Percentiles rank a stretch among this genome's conserved stretches.
Evolutionary conservation across 2,329 filamentous ascomycete genomes (phyloP).

Genomic region (Knoxdaviesia proteae): DNA sequence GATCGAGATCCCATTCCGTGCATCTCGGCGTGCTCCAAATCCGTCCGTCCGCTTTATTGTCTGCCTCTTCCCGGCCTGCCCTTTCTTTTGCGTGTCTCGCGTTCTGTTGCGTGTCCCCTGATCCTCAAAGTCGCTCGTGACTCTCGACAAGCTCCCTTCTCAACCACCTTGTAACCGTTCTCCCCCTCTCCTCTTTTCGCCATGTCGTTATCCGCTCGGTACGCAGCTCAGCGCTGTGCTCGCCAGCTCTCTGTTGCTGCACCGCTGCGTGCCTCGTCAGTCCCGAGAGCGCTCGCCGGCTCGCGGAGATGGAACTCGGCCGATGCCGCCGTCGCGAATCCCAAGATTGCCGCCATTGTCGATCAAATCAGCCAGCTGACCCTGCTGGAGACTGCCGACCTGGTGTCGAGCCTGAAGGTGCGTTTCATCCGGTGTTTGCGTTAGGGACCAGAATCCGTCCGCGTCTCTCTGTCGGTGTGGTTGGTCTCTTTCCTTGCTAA

Average conservation of each 20-base stretch:
- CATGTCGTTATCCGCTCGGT: conserved; percentile 44
- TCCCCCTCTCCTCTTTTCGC: conserved; percentile 4
- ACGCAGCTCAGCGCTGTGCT: conserved; percentile 42
- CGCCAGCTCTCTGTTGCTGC: conserved; percentile 30
- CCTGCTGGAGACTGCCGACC: conserved; percentile 85
- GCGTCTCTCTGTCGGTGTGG: neutral
- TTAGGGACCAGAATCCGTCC: neutral
- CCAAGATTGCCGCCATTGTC: conserved; percentile 87
- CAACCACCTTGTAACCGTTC: conserved; percentile 3
- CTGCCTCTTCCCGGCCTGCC: too few relatives aligned
- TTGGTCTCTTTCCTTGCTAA: conserved; percentile 1
- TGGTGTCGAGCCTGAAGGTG: conserved; percentile 92
- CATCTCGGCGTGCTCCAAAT: too few relatives aligned
- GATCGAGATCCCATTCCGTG: too few relatives aligned
- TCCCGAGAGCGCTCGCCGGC: conserved; percentile 21
- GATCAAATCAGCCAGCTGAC: conserved; percentile 98
- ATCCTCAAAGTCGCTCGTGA: too few relatives aligned
- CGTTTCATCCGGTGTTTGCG: conserved; percentile 2
- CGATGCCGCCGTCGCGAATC: conserved; percentile 48
- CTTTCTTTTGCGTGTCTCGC: too few relatives aligned
- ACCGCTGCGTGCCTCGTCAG: conserved; percentile 25
- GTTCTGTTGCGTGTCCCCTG: too few relatives aligned
- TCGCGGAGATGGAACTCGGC: conserved; percentile 74
- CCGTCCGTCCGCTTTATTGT: too few relatives aligned
- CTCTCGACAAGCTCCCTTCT: neutral